Base-by-base conservation (phyloP, 257 asterid species). In the Ilex asprella region DNA sequence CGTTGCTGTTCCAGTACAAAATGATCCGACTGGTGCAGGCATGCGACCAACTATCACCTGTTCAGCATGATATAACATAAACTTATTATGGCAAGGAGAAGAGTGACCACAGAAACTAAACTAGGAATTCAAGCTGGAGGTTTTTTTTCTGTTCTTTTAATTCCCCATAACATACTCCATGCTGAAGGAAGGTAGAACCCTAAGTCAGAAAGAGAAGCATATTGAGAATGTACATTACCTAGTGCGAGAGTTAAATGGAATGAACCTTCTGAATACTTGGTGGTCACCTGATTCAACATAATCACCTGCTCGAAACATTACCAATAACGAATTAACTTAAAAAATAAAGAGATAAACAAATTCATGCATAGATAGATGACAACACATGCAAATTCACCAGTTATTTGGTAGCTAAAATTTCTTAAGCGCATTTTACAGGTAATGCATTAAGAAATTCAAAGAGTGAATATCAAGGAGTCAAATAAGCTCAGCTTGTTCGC, bases 21-120 rank as follows among this genome's bases (percentile, higher is more conserved):
- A 92, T 86, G 58, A 89, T 75, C 59, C 99, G 81, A 56, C 89
- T 89, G n/a, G 99, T 92, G 58, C 95, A 83, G 69, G 97, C 96
- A 60, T 92, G 97, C 21, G 99, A 84, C 99, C 99, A 92, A 59
- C 99, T 92, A 81, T 92, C 97, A 53, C 99, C 99, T 92, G 82
- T 75, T 66, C 59, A 73, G 39, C 67, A 69, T 27, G 58, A 47
- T 27, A 47, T 3, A 27, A 56, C 5, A 32, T 11, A 7, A 15
- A 43, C 13, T 55, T 13, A 13, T n/a, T 16, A 15, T 16, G 15
- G 0, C 5, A 35, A 31, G 12, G 10, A 39, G 49, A 35, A 10
- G 12, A 49, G 58, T n/a, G 39, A 35, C 8, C 16, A 55, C 10
- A 39, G 15, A 21, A 21, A 21, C 27, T 4, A 43, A 47, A 53